These are phyloP conservation scores for Buxus sempervirens DNA, from an alignment of 164 flowering plant genomes.

Conservation along the genomic window DNA sequence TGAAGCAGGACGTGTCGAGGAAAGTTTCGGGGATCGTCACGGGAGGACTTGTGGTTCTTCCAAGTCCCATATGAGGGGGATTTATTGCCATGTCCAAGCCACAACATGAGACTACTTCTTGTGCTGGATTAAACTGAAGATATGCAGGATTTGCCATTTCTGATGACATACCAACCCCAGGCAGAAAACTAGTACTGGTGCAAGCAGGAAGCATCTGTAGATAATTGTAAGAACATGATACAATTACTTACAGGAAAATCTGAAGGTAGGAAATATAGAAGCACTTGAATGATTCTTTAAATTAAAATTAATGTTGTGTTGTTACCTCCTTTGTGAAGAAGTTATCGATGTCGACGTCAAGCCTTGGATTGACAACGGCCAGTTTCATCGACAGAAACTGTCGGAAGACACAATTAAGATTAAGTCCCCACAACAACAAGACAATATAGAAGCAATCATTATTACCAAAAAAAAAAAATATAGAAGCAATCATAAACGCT, in stretches of 20 bases:
- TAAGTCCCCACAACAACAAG: neutral
- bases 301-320: neutral
- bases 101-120: slow-evolving; percentile 34
- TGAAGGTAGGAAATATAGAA: no score
- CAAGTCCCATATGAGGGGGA: slow-evolving; percentile 43
- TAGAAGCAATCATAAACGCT: neutral
- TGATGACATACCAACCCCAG: slow-evolving; percentile 39
- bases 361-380: slow-evolving; percentile 76
- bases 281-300: no score
- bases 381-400: slow-evolving; percentile 97
- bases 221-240: neutral
- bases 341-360: slow-evolving; percentile 63
- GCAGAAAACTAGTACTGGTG: slow-evolving; percentile 32
- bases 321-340: slow-evolving; percentile 70
- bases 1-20: slow-evolving; percentile 52
- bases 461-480: no score
- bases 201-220: slow-evolving; percentile 50
- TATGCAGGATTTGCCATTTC: slow-evolving; percentile 44
- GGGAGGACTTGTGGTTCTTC: slow-evolving; percentile 64
- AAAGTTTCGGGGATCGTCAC: slow-evolving; percentile 51
- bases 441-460: neutral
- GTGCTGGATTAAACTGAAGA: slow-evolving; percentile 42
- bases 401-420: neutral
- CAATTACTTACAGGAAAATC: no score
- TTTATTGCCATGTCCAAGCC: slow-evolving; percentile 48